Conservation (phyloP, 345 rosid species). For the Aquilaria yunnanensis region DNA sequence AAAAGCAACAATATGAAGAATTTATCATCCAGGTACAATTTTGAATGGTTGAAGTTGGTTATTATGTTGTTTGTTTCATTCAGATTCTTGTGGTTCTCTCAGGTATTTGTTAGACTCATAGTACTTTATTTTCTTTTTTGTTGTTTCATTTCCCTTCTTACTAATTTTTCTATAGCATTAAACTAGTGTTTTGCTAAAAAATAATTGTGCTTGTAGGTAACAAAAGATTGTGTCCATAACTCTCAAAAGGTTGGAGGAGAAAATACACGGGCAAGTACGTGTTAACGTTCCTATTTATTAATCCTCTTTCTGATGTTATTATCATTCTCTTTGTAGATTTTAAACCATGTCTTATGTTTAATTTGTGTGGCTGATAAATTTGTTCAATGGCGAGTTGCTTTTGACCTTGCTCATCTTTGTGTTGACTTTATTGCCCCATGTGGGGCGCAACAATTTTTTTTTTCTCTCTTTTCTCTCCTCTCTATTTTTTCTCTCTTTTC, state of each 20-base stretch:
- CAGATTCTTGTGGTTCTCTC: background rate
- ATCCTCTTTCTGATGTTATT: conserved; percentile 11
- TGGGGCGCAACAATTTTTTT: no score
- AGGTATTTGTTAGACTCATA: background rate
- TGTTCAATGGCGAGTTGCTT: conserved; percentile 80
- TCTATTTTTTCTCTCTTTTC: no score
- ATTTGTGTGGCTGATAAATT: conserved; percentile 84
- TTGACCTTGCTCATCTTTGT: conserved; percentile 97
- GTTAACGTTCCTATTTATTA: conserved; percentile 10
- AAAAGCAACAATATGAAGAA: conserved; percentile 93
- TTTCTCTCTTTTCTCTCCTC: no score
- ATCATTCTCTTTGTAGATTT: conserved; percentile 46
- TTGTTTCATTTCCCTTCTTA: no score
- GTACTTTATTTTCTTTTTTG: background rate
- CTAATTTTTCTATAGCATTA: background rate
- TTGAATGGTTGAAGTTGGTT: conserved; percentile 5
- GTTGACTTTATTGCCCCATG: no score
- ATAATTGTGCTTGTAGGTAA: conserved; percentile 52
- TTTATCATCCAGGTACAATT: conserved; percentile 82
- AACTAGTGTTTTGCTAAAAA: background rate
- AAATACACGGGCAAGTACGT: conserved; percentile 90
- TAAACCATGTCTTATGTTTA: conserved; percentile 74
- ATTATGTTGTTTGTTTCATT: background rate
- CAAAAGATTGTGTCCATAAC: conserved; percentile 98
- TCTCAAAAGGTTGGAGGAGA: conserved; percentile 93